Base-by-base conservation (phyloP, 2,329 filamentous ascomycete species). In the Trichoderma koningii region DNA sequence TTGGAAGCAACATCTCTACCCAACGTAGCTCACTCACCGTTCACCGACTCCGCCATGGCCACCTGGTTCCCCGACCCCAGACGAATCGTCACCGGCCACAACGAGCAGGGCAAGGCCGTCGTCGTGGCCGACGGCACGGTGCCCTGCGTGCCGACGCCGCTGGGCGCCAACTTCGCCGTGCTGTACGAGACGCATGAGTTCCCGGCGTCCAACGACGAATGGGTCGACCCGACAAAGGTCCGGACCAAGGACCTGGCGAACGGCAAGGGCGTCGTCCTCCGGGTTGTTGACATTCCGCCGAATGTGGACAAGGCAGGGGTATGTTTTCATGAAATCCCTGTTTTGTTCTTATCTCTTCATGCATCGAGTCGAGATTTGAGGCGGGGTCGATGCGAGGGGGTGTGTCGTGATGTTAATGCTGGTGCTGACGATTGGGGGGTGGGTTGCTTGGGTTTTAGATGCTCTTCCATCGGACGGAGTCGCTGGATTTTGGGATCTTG, bases 131-230 rank as follows among this genome's bases (percentile, higher is more conserved):
- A 69, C 28, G 52, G 67, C 47, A 10, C 48, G 15, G 63, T 69
- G n/a, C 59, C 59, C 2, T 62, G 62, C 7, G 34, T 55, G 14
- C 59, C 55, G 2, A 62, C 65, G 15, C n/a, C n/a, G 7, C 64
- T 57, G 10, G 57, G 59, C 2, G 41, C 65, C 55, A 66, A 68
- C 42, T 69, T 69, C 56, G 66, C 68, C n/a, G 68, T 69, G 5
- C 55, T 70, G 12, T 70, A 69, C 64, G 68, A 70, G 56, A 70
- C 69, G 28, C 66, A 69, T 48, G 51, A 67, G 23, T 70, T 70
- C 28, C 69, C 69, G 3, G 68, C 51, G n/a, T 65, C 68, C 34
- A 69, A 70, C 17, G 65, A 68, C 56, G 65, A 64, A 50, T 70
- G 69, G 69, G 51, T 63, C 3, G 69, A 70, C 26, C 69, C 69